Evolutionary conservation across 75 land plant species (phyloP), one percentile per base, ranked within the genome.

Genomic region (Cupressus sempervirens): DNA sequence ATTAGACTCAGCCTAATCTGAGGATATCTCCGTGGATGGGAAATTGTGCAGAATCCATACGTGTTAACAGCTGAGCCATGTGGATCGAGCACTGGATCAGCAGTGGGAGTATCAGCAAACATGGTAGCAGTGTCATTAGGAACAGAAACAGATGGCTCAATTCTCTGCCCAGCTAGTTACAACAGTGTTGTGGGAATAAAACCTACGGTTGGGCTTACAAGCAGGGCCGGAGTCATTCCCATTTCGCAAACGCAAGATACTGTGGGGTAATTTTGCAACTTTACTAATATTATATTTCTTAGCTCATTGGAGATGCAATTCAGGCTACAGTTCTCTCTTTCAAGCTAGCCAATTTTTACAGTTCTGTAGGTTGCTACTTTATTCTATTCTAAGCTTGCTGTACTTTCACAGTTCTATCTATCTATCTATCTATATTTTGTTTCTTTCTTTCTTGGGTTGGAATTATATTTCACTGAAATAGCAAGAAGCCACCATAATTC

Each of bases 71-170:
- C 76, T 12, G 82, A 84, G 45, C 89, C 91, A 7, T 88, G 91
- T 46, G 94, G 95, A 29, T 94, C 95, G 32, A 92, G 94, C 86
- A 91, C 90, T 52, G 95, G 94, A 35, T 91, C 94, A 8, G 94
- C 92, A 14, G 89, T 91, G 14, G 89, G 90, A 0, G 91, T 86
- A 48, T 92, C 94, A 34, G 91, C 93, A 36, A 94, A 94, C 84
- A 85, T 94, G 92, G 94, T 84, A 10, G 70, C 91, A 14, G 91
- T 91, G 12, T 87, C 95, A 7, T 85, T 94, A 41, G 94, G 94
- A 29, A 90, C 91, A 12, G 94, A 94, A 83, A 92, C 94, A 4
- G 87, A 85, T 84, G 94, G 95, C 2, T 92, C 94, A 26, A 94
- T 94, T 80, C 43, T 94, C 74, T 90, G 88, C 43, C 91, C 95